Evolutionary conservation across 768 basidiomycete species (phyloP).

Genomic region (Gautieria morchelliformis): DNA sequence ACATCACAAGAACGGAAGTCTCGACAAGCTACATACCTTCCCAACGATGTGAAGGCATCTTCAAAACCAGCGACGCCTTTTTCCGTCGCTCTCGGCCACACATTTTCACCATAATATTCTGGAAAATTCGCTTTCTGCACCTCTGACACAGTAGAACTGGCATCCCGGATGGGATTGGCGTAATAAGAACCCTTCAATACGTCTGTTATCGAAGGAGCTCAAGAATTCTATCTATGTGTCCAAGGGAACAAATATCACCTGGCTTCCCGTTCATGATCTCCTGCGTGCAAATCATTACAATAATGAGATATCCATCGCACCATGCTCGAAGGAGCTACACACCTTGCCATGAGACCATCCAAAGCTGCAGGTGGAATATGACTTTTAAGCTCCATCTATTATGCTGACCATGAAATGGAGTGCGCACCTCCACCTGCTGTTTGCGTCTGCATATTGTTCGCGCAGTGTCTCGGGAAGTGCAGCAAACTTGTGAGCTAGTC

Average conservation of each 20-base stretch:
- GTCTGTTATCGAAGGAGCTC: slow-evolving; percentile 35
- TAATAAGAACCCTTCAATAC: slow-evolving; percentile 90
- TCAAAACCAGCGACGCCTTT: slow-evolving; percentile 67
- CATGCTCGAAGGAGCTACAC: slow-evolving; percentile 1
- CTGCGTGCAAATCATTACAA: slow-evolving; percentile 26
- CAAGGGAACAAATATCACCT: slow-evolving; percentile 29
- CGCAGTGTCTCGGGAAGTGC: slow-evolving; percentile 52
- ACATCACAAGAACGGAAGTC: neutral
- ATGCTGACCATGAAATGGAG: neutral
- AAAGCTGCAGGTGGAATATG: slow-evolving; percentile 39
- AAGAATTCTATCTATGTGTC: slow-evolving; percentile 1
- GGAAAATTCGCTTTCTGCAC: slow-evolving; percentile 50
- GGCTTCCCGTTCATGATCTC: slow-evolving; percentile 96
- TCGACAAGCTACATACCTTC: slow-evolving; percentile 34
- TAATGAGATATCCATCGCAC: neutral
- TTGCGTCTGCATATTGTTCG: slow-evolving; percentile 67
- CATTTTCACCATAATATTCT: slow-evolving; percentile 83
- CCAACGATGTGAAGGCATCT: slow-evolving; percentile 79
- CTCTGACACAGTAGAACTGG: slow-evolving; percentile 46
- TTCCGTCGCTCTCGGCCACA: slow-evolving; percentile 65
- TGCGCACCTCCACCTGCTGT: slow-evolving; percentile 61
- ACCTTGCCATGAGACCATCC: slow-evolving; percentile 99
- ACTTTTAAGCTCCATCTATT: too few relatives aligned
- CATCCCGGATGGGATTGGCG: slow-evolving; percentile 74
- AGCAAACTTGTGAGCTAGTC: slow-evolving; percentile 67